These are phyloP conservation scores for Abrus pulchellus DNA, from an alignment of 306 rosid species.

Conservation along the genomic window DNA sequence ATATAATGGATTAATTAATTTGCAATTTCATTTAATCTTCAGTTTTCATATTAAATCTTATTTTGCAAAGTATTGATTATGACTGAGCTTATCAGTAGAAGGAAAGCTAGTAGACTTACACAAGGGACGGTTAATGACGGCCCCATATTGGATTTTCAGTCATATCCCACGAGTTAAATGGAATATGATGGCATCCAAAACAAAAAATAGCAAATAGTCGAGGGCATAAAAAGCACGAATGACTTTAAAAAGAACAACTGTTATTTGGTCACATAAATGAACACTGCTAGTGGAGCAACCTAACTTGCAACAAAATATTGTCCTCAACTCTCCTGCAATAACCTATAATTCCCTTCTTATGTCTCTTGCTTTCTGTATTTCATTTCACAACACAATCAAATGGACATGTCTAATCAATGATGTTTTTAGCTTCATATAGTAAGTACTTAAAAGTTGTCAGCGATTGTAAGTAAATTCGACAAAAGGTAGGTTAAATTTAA, in stretches of 20 bases:
- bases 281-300: not conserved
- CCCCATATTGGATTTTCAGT: slow-evolving; percentile 20
- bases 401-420: slow-evolving; percentile 22
- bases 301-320: not conserved
- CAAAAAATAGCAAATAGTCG: slow-evolving; percentile 28
- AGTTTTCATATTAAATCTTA: not conserved
- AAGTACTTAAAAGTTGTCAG: not conserved
- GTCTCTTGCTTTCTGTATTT: slow-evolving; percentile 28
- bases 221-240: not conserved
- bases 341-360: not conserved
- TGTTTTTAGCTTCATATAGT: slow-evolving; percentile 7
- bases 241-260: not conserved
- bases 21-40: not conserved
- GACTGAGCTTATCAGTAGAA: not conserved
- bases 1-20: not conserved
- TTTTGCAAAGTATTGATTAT: not conserved
- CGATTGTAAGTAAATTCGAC: not conserved
- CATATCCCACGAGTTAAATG: not conserved
- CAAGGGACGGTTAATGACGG: not conserved
- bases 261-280: slow-evolving; percentile 13
- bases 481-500: no score
- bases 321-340: not conserved
- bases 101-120: not conserved
- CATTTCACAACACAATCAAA: slow-evolving; percentile 28
- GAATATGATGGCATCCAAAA: slow-evolving; percentile 38